phyloP scores from a whole-genome alignment of 768 basidiomycete genomes.

The Trametes gibbosa region DNA sequence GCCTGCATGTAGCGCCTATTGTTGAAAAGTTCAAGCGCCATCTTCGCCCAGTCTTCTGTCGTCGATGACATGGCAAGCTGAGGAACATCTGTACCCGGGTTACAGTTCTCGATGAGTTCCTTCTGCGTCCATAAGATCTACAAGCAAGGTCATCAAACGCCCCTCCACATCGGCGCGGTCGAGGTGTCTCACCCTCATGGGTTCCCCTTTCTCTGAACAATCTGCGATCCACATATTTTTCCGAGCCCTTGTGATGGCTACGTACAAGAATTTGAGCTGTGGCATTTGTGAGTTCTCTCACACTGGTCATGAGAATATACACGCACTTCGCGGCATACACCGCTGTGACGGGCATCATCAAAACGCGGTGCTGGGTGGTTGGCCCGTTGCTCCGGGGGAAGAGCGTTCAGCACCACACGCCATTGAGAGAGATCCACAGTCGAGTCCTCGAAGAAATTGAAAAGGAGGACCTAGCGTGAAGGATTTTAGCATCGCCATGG shows the following conservation, averaged over 20 bases:
- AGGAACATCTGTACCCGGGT: constrained; percentile 48
- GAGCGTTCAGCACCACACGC: constrained; percentile 52
- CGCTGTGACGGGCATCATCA: constrained; percentile 28
- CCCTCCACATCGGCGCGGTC: background rate
- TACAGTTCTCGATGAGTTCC: constrained; percentile 46
- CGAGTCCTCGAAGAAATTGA: constrained; percentile 75
- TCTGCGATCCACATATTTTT: constrained; percentile 73
- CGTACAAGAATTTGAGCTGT: constrained; percentile 67
- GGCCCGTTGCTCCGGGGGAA: constrained; percentile 25
- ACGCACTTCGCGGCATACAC: background rate
- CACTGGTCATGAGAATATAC: background rate
- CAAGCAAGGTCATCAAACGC: background rate
- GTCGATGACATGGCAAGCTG: constrained; percentile 55
- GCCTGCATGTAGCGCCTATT: constrained; percentile 51
- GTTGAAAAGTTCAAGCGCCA: constrained; percentile 39
- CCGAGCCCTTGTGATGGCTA: constrained; percentile 67
- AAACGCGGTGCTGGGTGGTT: constrained; percentile 42
- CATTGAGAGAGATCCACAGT: constrained; percentile 48
- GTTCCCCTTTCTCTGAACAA: constrained; percentile 51
- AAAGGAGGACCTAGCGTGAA: constrained; percentile 56
- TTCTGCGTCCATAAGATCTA: constrained; percentile 53
- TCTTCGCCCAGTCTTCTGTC: constrained; percentile 43
- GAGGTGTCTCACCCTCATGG: constrained; percentile 49
- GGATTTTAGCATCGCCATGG: background rate
- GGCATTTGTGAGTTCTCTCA: background rate